Evolutionary conservation across 1,139 yeast genomes (phyloP), one percentile per base, ranked within the genome.

Genomic region (Lodderomyces orthopsilosis): DNA sequence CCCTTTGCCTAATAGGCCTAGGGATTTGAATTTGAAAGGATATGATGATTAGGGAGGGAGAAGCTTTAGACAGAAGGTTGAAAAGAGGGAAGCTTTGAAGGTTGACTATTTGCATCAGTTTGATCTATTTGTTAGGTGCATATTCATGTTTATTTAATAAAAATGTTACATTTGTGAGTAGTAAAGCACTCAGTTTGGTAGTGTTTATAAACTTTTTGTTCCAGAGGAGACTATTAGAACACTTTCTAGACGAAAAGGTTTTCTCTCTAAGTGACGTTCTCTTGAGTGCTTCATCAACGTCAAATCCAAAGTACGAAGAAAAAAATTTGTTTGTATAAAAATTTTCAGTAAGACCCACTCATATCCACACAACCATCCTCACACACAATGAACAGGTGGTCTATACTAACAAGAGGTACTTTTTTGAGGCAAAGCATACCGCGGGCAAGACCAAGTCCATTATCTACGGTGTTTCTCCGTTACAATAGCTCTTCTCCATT

Each of bases 1-100:
- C 62, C 95, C 95, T 32, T 66, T 81, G 52, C 86, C 86, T 45
- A 62, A 69, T 38, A 72, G 84, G 52, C 68, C 77, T 37, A 77
- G 86, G 60, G 79, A 77, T 53, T 54, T 56, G 33, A 57, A 58
- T 38, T 68, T 81, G 59, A 54, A 63, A 27, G 87, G 87, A 13
- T 82, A 66, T 54, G 87, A 81, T 51, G 86, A 81, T 59, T 66
- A 64, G 50, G 10, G 9, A 15, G 22, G 23, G 21, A 17, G 2
- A 19, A 9, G n/a, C 9, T 34, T 18, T 17, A 10, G 23, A 26
- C 6, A 34, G 37, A 12, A 15, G 26, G 37, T 24, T 12, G 13
- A 6, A 8, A 12, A 24, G 28, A 12, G 12, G 9, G 28, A 12
- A 24, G n/a, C n/a, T n/a, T n/a, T n/a, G n/a, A n/a, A n/a, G 13